Percentiles rank a stretch among this genome's conserved stretches.
Conservation (phyloP, 495 filamentous ascomycete species). For the Copromyces sp. region DNA sequence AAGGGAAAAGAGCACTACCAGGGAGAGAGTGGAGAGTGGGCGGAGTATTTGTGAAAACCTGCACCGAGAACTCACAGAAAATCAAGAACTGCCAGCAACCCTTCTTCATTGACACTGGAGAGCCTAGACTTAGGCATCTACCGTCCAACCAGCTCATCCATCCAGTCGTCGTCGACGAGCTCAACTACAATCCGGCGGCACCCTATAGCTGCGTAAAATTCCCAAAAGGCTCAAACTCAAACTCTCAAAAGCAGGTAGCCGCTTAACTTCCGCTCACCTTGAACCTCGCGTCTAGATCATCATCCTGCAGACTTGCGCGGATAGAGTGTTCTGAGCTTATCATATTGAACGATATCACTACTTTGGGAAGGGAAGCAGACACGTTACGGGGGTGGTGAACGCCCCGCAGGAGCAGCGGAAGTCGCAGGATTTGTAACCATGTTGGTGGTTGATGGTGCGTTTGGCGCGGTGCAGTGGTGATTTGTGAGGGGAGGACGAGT, state of each 20-base stretch:
- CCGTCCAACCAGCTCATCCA: background rate
- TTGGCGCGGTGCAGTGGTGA: background rate
- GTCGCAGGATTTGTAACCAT: background rate
- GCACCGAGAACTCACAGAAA: background rate
- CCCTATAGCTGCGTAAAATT: background rate
- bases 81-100: background rate
- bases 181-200: background rate
- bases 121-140: no score
- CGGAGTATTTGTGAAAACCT: background rate
- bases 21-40: background rate
- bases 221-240: background rate
- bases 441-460: background rate
- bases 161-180: background rate
- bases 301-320: background rate
- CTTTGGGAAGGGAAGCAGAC: background rate
- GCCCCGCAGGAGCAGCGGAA: no score
- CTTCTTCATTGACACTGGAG: background rate
- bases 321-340: background rate
- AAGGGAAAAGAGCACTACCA: background rate
- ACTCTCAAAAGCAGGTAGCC: background rate
- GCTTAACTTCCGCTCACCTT: no score
- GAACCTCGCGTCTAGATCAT: no score
- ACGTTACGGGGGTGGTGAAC: no score
- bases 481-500: background rate
- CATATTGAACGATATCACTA: background rate